phyloP scores from a whole-genome alignment of 176 grass and related monocot genomes.

The Rhynchospora breviuscula region DNA sequence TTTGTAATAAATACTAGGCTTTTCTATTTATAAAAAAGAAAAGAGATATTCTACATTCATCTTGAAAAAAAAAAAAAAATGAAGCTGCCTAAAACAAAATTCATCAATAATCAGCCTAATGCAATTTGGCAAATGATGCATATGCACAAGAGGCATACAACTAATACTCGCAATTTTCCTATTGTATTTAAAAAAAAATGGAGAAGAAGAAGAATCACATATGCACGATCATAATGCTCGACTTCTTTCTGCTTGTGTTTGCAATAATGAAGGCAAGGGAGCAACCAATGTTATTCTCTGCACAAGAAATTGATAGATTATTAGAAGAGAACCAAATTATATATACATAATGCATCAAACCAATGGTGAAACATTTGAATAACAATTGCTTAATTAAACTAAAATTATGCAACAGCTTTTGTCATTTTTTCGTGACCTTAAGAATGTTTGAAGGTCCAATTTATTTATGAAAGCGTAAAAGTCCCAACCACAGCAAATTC shows the following conservation, averaged over 20 bases:
- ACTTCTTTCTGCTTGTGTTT: constrained; percentile 39
- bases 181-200: not conserved
- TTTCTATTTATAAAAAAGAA: too few species aligned
- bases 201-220: not conserved
- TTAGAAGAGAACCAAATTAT: not conserved
- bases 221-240: not conserved
- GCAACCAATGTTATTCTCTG: constrained; percentile 66
- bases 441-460: not conserved
- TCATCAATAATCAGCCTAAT: not conserved
- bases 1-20: too few species aligned
- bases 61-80: not conserved
- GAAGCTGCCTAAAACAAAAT: not conserved
- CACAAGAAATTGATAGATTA: constrained; percentile 16
- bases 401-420: not conserved
- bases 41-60: too few species aligned
- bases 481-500: not conserved
- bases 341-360: not conserved
- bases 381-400: not conserved
- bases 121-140: not conserved
- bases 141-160: not conserved
- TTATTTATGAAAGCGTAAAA: not conserved
- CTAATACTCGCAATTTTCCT: not conserved
- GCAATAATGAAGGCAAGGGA: constrained; percentile 47
- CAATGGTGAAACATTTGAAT: not conserved
- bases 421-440: not conserved